Conservation (phyloP, 306 rosid species). For the Prosopis cineraria region DNA sequence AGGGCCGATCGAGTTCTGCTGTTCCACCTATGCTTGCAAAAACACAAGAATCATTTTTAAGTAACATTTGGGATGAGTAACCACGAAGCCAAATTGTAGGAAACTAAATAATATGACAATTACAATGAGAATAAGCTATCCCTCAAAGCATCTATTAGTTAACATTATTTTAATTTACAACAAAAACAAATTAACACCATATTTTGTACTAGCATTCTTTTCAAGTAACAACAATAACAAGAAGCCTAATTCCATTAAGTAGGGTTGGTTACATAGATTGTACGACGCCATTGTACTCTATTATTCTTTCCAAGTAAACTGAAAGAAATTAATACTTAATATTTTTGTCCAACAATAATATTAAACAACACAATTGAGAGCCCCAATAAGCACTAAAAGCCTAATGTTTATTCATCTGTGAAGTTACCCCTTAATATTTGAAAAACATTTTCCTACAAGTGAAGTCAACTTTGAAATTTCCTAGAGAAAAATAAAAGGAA, state of each 20-base stretch:
- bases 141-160: neutral
- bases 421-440: neutral
- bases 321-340: neutral
- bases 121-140: conserved; percentile 14
- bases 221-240: no score
- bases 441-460: neutral
- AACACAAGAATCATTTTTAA: conserved; percentile 49
- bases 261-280: no score
- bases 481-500: neutral
- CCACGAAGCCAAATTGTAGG: conserved; percentile 45
- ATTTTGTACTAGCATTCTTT: neutral
- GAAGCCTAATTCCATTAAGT: no score
- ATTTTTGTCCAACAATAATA: neutral
- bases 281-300: no score
- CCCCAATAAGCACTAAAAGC: neutral
- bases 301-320: neutral
- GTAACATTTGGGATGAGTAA: conserved; percentile 47
- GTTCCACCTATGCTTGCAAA: conserved; percentile 67
- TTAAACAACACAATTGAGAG: conserved; percentile 10
- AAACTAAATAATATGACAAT: conserved; percentile 37
- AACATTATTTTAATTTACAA: neutral
- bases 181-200: conserved; percentile 8
- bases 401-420: conserved; percentile 18
- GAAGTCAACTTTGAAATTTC: neutral
- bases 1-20: conserved; percentile 57